Base-by-base conservation (phyloP, 2,329 filamentous ascomycete genomes). In the Metarhizium album region DNA sequence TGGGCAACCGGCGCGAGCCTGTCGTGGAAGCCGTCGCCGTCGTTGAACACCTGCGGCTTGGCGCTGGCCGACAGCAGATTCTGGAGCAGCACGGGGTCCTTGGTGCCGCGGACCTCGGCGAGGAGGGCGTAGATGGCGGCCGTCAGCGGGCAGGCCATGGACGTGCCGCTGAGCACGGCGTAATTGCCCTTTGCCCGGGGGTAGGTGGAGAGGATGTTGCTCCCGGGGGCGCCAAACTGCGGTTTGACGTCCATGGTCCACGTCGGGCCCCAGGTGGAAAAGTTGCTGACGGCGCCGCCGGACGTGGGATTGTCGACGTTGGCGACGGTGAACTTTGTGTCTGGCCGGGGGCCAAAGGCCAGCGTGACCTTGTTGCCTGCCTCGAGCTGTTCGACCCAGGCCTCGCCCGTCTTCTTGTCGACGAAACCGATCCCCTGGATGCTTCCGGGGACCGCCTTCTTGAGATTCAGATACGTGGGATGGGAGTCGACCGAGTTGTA, bases 1-100 rank as follows among this genome's bases (percentile, higher is more conserved):
- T 85, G 81, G 3, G 74, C 64, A 13, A 81, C 75, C 0, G 81
- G 79, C 0, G 78, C 75, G 0, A 79, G 66, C 35, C 68, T 61
- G 2, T 64, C 53, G 27, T 60, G 65, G 5, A 70, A 67, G 2
- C 53, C 54, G 1, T 51, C 57, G 6, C 69, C 70, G 42, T 73
- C 67, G 55, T 77, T 74, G 68, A 74, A 79, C 2, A 70, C 55
- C 51, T 72, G 68, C 0, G 75, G 73, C 40, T 71, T 72, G 23
- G 76, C 69, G 2, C 70, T 78, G 23, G 74, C 64, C 1, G 75
- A 71, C 2, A 81, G 64, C 20, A 75, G 59, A 53, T 70, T 73
- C 62, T 76, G 71, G 2, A 81, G 66, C 2, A 68, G 65, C 51
- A 61, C 64, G 18, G 76, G 77, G 43, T 76, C 71, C 40, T 73